Evolutionary conservation across 108 stramenopile species (phyloP).

Genomic region (Fragilaria radians): DNA sequence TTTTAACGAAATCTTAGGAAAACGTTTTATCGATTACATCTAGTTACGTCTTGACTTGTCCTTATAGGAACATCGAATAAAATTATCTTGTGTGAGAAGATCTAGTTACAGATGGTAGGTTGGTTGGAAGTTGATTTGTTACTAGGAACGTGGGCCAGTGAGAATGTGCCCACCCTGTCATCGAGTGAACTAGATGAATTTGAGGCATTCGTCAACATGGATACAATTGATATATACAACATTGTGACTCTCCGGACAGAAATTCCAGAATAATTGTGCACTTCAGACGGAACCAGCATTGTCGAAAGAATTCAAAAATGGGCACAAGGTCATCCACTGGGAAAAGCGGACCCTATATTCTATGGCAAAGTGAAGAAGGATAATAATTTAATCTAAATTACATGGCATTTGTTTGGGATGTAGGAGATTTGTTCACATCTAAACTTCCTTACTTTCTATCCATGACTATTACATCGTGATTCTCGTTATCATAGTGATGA

Average conservation of each 20-base stretch:
- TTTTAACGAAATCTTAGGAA: no score
- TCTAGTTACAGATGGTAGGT: no score
- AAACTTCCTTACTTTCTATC: no score
- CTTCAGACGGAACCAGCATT: constrained; percentile 34
- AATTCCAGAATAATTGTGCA: constrained; percentile 66
- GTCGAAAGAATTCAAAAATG: constrained; percentile 79
- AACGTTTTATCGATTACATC: no score
- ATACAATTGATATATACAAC: constrained; percentile 99
- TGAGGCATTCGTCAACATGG: constrained; percentile 94
- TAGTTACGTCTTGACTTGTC: no score
- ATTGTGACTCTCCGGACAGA: constrained; percentile 82
- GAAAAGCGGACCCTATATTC: constrained; percentile 70
- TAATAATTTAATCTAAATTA: constrained; percentile 73
- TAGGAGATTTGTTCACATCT: no score
- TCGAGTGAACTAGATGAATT: constrained; percentile 83
- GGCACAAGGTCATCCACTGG: constrained; percentile 75
- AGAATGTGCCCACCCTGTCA: constrained; percentile 75
- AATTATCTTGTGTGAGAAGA: no score
- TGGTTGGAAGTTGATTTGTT: constrained; percentile 98
- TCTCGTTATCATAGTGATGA: no score
- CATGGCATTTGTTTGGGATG: no score
- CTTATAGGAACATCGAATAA: no score
- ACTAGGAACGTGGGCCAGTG: constrained; percentile 94
- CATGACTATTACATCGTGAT: no score
- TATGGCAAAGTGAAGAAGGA: constrained; percentile 69